These are phyloP conservation scores for Aspergillus puulaauensis DNA, from an alignment of 2,329 filamentous ascomycete species.

Conservation along the genomic window DNA sequence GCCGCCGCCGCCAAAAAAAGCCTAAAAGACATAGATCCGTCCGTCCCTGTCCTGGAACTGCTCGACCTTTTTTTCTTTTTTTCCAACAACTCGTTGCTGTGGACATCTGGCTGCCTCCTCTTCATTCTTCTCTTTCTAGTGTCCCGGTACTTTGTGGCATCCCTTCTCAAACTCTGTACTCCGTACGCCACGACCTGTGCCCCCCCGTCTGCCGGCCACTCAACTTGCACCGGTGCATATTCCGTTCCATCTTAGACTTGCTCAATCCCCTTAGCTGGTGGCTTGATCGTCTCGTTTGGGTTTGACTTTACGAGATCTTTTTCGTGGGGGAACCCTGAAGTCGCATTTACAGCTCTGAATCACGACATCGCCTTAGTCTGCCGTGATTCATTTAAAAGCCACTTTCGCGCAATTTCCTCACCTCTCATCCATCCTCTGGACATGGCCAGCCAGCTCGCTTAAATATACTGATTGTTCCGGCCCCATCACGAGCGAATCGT, in stretches of 20 bases:
- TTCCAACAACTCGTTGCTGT: not conserved
- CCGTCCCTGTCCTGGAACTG: not conserved
- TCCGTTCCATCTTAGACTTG: not conserved
- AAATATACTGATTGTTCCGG: not conserved
- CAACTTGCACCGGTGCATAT: not conserved
- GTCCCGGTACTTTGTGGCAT: not conserved
- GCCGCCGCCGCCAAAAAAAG: slow-evolving; percentile 1
- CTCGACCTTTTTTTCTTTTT: not conserved
- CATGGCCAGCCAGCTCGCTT: slow-evolving; percentile 15
- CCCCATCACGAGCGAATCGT: not conserved
- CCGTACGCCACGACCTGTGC: not conserved
- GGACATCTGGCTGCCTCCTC: slow-evolving; percentile 7
- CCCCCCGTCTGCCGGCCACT: not conserved
- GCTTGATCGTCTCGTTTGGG: not conserved
- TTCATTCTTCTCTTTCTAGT: not conserved
- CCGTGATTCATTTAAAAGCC: slow-evolving; percentile 18
- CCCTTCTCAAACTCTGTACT: not conserved
- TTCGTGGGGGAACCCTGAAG: slow-evolving; percentile 15
- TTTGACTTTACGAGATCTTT: slow-evolving; percentile 7
- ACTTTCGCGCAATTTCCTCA: slow-evolving; percentile 7
- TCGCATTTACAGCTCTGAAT: slow-evolving; percentile 24
- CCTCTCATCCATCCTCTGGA: slow-evolving; percentile 10
- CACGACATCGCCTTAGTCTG: slow-evolving; percentile 30
- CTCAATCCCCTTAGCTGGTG: not conserved
- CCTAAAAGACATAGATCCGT: slow-evolving; percentile 13